Evolutionary conservation across 257 asterid species (phyloP).

Genomic region (Nicotiana benthamiana): DNA sequence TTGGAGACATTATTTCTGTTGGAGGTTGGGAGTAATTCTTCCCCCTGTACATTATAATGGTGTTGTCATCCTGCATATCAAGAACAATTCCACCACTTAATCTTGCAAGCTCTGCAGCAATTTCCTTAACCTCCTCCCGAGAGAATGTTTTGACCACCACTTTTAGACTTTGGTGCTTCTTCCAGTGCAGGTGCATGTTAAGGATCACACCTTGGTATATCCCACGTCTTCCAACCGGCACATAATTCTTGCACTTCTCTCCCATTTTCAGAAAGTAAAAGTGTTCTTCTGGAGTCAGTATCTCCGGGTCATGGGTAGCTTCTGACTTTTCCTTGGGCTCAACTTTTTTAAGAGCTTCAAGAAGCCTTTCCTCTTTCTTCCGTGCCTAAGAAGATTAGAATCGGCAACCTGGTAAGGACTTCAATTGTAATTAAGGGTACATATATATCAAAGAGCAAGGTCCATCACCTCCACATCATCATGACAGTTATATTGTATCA

Average conservation of each 20-base stretch:
- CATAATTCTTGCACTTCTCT: constrained; percentile 79
- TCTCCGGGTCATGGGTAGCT: constrained; percentile 84
- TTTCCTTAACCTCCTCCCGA: constrained; percentile 78
- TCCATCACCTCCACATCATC: neutral
- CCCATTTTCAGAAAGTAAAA: constrained; percentile 92
- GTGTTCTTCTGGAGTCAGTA: constrained; percentile 93
- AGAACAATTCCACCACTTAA: constrained; percentile 94
- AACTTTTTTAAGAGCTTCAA: constrained; percentile 61
- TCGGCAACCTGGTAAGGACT: constrained; percentile 4
- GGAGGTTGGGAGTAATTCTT: constrained; percentile 93
- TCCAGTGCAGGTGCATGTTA: constrained; percentile 98
- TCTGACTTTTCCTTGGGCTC: constrained; percentile 87
- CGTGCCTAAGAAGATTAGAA: constrained; percentile 47
- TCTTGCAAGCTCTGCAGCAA: constrained; percentile 79
- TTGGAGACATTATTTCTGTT: constrained; percentile 91
- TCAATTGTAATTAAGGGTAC: neutral
- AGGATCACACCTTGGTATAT: constrained; percentile 83
- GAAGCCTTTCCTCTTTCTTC: constrained; percentile 61
- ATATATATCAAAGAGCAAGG: neutral
- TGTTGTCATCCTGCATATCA: constrained; percentile 67
- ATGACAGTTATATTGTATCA: neutral
- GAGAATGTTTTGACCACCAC: constrained; percentile 81
- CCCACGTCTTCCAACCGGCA: constrained; percentile 92
- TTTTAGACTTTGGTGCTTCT: constrained; percentile 83
- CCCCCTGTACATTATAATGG: constrained; percentile 88